A percentile compares a stretch with the other conserved stretches of the same genome.
These are phyloP conservation scores for Ramularia collo-cygni DNA, from an alignment of 2,329 filamentous ascomycete genomes.

Conservation along the genomic window DNA sequence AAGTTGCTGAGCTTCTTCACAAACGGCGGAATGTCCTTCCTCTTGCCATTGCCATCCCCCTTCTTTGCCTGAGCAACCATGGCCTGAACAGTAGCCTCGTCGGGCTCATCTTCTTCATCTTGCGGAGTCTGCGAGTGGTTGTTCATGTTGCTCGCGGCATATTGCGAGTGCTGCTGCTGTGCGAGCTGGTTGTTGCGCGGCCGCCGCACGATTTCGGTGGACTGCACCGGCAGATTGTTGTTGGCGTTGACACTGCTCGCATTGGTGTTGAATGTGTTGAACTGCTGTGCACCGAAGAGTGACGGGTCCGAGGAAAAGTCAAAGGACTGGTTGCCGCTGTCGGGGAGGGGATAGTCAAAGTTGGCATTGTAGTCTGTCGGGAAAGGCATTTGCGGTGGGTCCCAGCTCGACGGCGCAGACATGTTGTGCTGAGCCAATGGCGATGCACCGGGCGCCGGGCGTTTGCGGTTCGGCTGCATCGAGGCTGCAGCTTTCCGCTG, in stretches of 20 bases:
- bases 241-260: too few relatives aligned
- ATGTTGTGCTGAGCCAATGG: conserved; percentile 53
- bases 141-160: conserved; percentile 5
- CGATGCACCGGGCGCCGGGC: conserved; percentile 64
- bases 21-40: conserved; percentile 95
- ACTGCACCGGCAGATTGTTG: conserved; percentile 6
- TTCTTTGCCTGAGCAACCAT: conserved; percentile 75
- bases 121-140: conserved; percentile 38
- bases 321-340: conserved; percentile 25
- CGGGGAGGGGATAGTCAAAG: conserved; percentile 24
- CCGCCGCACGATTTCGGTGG: conserved; percentile 41
- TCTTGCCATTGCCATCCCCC: conserved; percentile 71
- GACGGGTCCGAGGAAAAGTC: conserved; percentile 28
- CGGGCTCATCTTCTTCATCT: conserved; percentile 46
- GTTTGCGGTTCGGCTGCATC: conserved; percentile 48
- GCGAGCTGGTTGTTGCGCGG: conserved; percentile 42
- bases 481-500: not conserved
- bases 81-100: conserved; percentile 70
- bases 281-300: conserved; percentile 18
- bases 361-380: conserved; percentile 28
- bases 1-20: conserved; percentile 98
- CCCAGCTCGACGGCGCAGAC: conserved; percentile 7
- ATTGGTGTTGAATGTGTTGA: too few relatives aligned
- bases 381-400: conserved; percentile 25
- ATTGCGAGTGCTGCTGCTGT: conserved; percentile 21